Percentiles rank a stretch among this genome's conserved stretches.
Evolutionary conservation across 371 early-diverging fungal genomes (phyloP).

Genomic region (Saksenaea oblongispora): DNA sequence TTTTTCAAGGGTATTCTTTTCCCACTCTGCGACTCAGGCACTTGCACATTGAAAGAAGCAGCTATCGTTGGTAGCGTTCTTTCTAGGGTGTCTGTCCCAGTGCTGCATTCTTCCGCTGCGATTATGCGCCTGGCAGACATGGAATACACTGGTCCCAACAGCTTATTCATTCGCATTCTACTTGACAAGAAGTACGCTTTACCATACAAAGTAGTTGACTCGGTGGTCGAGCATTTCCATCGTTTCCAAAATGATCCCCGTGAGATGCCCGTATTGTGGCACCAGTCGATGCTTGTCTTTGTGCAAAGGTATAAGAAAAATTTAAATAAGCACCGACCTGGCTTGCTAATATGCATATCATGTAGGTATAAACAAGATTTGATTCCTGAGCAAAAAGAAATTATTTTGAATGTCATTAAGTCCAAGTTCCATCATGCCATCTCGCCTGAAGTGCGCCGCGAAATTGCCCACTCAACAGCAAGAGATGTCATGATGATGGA

Average conservation of each 20-base stretch:
- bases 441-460: constrained; percentile 92
- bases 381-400: constrained; percentile 92
- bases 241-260: constrained; percentile 83
- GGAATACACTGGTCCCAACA: constrained; percentile 96
- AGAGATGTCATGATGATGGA: constrained; percentile 62
- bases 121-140: constrained; percentile 93
- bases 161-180: constrained; percentile 91
- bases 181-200: constrained; percentile 98
- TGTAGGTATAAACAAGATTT: constrained; percentile 91
- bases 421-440: constrained; percentile 81
- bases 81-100: constrained; percentile 90
- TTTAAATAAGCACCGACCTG: not conserved
- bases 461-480: constrained; percentile 66
- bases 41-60: constrained; percentile 97
- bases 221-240: constrained; percentile 92
- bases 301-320: constrained; percentile 67
- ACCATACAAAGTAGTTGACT: constrained; percentile 95
- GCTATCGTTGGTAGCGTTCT: constrained; percentile 92
- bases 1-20: constrained; percentile 98
- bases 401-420: constrained; percentile 80
- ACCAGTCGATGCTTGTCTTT: constrained; percentile 94
- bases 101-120: constrained; percentile 94
- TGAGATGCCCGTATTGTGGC: constrained; percentile 96
- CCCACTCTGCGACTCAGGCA: constrained; percentile 93
- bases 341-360: not conserved